A percentile compares a stretch with the other conserved stretches of the same genome.
Conservation (phyloP, 768 basidiomycete species). For the Panus rudis region DNA sequence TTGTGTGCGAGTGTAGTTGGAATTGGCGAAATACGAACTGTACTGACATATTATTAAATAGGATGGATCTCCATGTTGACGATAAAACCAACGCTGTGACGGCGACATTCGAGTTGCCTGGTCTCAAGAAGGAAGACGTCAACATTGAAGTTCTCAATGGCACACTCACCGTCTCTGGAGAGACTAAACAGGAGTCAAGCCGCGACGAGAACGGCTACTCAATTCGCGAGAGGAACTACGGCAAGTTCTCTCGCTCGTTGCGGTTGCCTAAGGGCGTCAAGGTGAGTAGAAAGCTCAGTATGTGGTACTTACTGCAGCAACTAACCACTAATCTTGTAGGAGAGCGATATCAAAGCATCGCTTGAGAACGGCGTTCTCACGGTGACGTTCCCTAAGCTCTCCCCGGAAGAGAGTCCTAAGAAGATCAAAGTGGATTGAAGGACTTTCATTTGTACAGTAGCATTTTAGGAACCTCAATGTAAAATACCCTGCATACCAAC, state of each 20-base stretch:
- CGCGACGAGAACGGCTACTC: slow-evolving; percentile 30
- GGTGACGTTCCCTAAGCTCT: slow-evolving; percentile 45
- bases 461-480: too few relatives aligned
- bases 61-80: slow-evolving; percentile 40
- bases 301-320: not conserved
- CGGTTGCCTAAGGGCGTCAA: slow-evolving; percentile 40
- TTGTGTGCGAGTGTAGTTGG: too few relatives aligned
- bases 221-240: slow-evolving; percentile 38
- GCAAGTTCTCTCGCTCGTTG: slow-evolving; percentile 42
- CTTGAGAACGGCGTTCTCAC: slow-evolving; percentile 48
- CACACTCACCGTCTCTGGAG: slow-evolving; percentile 40
- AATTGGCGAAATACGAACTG: too few relatives aligned
- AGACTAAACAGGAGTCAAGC: slow-evolving; percentile 24
- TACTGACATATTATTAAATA: too few relatives aligned
- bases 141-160: slow-evolving; percentile 38
- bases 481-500: too few relatives aligned
- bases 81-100: slow-evolving; percentile 32
- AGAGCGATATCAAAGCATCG: slow-evolving; percentile 38
- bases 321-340: slow-evolving; percentile 22
- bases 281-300: slow-evolving; percentile 19
- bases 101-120: slow-evolving; percentile 49
- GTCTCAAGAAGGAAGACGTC: slow-evolving; percentile 41
- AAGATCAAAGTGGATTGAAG: slow-evolving; percentile 32
- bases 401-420: slow-evolving; percentile 26
- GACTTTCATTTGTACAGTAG: too few relatives aligned